A percentile compares a stretch with the other conserved stretches of the same genome.
These are phyloP conservation scores for Auriscalpium vulgare DNA, from an alignment of 768 basidiomycete species.

Conservation along the genomic window DNA sequence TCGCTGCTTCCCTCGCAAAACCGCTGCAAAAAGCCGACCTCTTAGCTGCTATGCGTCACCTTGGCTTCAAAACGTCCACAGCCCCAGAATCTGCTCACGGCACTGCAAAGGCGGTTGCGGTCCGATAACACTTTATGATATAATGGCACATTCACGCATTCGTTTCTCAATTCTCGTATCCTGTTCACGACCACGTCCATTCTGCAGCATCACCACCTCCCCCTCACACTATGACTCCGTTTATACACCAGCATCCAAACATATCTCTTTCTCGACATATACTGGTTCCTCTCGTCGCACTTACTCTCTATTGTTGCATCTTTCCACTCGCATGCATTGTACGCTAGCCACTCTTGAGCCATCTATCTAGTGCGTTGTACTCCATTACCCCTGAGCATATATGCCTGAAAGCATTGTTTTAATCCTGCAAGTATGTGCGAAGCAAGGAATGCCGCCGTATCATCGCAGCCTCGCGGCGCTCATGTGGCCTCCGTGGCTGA, in stretches of 20 bases:
- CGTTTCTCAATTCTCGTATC: constrained; percentile 3
- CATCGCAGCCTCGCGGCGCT: no score
- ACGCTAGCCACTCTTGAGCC: neutral
- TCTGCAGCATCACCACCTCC: neutral
- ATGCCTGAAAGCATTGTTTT: neutral
- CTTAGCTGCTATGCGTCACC: constrained; percentile 67
- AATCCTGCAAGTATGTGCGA: no score
- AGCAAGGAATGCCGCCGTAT: no score
- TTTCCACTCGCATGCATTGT: neutral
- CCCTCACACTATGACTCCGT: constrained; percentile 1
- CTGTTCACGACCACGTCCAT: neutral
- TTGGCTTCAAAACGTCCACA: constrained; percentile 86
- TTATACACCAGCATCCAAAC: neutral
- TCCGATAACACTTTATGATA: constrained; percentile 5
- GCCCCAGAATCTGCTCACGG: constrained; percentile 35
- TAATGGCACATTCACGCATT: constrained; percentile 1
- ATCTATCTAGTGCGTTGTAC: neutral
- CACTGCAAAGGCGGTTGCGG: constrained; percentile 4
- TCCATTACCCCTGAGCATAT: neutral
- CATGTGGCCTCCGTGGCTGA: no score
- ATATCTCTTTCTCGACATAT: neutral
- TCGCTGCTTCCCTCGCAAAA: constrained; percentile 79
- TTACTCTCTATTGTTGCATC: neutral
- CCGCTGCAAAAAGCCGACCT: constrained; percentile 86
- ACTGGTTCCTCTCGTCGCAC: neutral